These are phyloP conservation scores for Erysimum cheiranthoides DNA, from an alignment of 345 rosid genomes.

Conservation along the genomic window DNA sequence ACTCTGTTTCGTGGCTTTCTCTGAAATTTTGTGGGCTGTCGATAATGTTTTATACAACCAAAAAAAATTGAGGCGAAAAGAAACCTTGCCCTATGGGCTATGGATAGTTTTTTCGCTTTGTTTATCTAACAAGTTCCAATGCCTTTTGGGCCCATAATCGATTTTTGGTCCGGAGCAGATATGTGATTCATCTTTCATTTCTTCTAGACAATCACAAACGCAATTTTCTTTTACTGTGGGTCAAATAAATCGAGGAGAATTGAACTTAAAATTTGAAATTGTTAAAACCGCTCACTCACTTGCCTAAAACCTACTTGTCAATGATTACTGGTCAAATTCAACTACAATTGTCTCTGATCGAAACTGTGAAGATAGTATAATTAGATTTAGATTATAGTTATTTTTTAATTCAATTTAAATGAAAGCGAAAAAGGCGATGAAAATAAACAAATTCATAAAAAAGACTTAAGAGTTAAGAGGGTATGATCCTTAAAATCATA, in stretches of 20 bases:
- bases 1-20: slow-evolving; percentile 16
- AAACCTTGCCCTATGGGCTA: too few species aligned
- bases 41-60: not conserved
- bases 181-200: not conserved
- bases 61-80: slow-evolving; percentile 14
- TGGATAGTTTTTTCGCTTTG: too few species aligned
- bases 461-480: not conserved
- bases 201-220: not conserved
- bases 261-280: too few species aligned
- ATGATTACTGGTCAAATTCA: not conserved
- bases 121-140: too few species aligned
- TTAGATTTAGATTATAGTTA: not conserved
- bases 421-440: not conserved
- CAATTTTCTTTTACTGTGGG: too few species aligned
- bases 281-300: too few species aligned
- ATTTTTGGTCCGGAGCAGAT: too few species aligned
- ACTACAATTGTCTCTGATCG: not conserved
- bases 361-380: not conserved
- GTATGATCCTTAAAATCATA: not conserved
- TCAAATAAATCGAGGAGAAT: too few species aligned
- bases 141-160: too few species aligned
- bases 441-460: not conserved
- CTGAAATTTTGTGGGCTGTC: slow-evolving; percentile 31
- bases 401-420: not conserved
- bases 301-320: too few species aligned